These are phyloP conservation scores for Stachybotrys elegans DNA, from an alignment of 2,329 filamentous ascomycete genomes.

Conservation along the genomic window DNA sequence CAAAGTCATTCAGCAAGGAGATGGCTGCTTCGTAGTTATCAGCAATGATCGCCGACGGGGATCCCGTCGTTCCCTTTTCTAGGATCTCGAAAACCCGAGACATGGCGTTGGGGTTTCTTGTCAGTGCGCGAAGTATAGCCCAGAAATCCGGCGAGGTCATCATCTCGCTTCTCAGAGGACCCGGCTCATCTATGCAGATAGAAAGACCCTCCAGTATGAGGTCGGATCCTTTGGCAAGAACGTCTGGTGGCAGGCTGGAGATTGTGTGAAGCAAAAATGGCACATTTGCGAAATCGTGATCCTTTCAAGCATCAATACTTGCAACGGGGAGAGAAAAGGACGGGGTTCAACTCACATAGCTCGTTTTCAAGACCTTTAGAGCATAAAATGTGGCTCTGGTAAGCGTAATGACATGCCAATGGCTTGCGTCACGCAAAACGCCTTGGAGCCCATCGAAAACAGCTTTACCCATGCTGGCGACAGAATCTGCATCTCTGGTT, in stretches of 20 bases:
- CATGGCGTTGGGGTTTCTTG: conserved; percentile 64
- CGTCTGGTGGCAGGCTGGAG: conserved; percentile 75
- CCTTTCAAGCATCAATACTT: too few relatives aligned
- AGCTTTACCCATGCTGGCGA: conserved; percentile 68
- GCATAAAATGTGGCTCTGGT: conserved; percentile 85
- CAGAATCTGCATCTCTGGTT: conserved; percentile 67
- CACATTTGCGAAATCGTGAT: conserved; percentile 85
- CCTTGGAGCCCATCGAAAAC: conserved; percentile 77
- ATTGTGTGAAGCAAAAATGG: conserved; percentile 90
- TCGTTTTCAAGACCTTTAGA: conserved; percentile 72
- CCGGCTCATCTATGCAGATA: conserved; percentile 72
- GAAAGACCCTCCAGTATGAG: conserved; percentile 75
- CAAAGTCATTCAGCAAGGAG: conserved; percentile 81
- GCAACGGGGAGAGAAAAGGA: too few relatives aligned
- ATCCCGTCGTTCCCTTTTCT: conserved; percentile 66
- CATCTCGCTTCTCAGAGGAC: conserved; percentile 80
- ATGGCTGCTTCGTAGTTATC: conserved; percentile 95
- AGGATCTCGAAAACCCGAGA: conserved; percentile 82
- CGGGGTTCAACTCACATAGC: conserved; percentile 72
- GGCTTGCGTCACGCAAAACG: conserved; percentile 72
- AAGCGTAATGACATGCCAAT: conserved; percentile 77
- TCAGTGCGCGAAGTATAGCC: conserved; percentile 77
- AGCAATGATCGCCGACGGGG: conserved; percentile 79
- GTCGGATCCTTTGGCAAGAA: conserved; percentile 69
- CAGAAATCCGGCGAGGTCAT: conserved; percentile 97